Evolutionary conservation across 495 filamentous ascomycete species (phyloP), one percentile per base, ranked within the genome.

Genomic region (Aspergillus heteromorphus): DNA sequence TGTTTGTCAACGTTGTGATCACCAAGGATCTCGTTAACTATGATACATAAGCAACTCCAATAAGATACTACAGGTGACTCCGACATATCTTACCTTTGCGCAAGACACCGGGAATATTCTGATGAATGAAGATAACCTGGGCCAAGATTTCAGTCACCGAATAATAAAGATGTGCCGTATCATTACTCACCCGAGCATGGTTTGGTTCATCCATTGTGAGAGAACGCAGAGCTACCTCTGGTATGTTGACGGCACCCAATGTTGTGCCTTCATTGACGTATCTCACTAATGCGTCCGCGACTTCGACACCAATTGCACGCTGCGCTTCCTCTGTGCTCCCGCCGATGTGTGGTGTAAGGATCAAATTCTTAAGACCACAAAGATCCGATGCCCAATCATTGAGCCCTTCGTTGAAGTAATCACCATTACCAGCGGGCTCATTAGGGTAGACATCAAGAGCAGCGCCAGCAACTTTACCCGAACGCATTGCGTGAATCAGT

Each of bases 1-100:
- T 99, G 95, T 76, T 96, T 97, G 67, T 96, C 93, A 56, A 99
- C 91, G 65, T 99, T 99, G 73, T 99, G 92, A 52, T 93, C 85
- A 14, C 84, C 89, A 55, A 97, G 83, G 52, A 97, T 88, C 61
- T 91, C 86, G 74, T 97, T 99, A 45, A 98, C 91, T 87, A 48
- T 48, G 21, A 53, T 16, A 48, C 8, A 53, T 50, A 10, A 57
- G 48, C 29, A 48, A 29, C 6, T 23, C 8, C 13, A 43, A n/a
- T 25, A 1, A 16, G 20, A 17, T n/a, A 42, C 2, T 16, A 8
- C 10, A 23, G 20, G 29, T 41, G 11, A 48, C 40, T 27, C n/a
- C 21, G 20, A 47, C 48, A n/a, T 36, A 38, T 61, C 65, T 64
- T 67, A 84, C 83, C 87, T 77, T 85, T 89, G 52, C 88, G 81